These are phyloP conservation scores for Purshia tridentata DNA, from an alignment of 306 rosid genomes.

Conservation along the genomic window DNA sequence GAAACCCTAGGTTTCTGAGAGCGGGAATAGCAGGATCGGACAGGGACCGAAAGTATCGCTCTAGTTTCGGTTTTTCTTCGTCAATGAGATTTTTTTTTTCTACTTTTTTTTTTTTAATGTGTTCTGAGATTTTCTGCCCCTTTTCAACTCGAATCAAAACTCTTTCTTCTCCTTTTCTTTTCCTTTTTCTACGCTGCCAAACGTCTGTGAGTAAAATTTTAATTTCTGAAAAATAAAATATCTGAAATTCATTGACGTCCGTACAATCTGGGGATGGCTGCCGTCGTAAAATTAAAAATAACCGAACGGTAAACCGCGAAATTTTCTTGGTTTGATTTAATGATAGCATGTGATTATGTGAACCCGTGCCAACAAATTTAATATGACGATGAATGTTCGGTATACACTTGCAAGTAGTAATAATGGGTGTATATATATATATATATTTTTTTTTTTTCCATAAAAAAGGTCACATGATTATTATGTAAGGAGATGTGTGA, in stretches of 20 bases:
- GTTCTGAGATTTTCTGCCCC: constrained; percentile 30
- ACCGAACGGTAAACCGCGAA: constrained; percentile 20
- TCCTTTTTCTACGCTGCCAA: constrained; percentile 37
- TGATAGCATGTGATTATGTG: neutral
- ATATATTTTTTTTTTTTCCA: too few relatives aligned
- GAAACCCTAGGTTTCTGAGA: constrained; percentile 32
- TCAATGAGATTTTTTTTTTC: constrained; percentile 24
- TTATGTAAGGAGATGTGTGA: too few relatives aligned
- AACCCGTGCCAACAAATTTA: too few relatives aligned
- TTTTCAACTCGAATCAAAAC: constrained; percentile 36
- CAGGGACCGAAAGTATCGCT: constrained; percentile 35
- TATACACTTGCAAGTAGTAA: too few relatives aligned
- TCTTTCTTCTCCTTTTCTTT: constrained; percentile 13
- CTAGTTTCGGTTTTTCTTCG: neutral
- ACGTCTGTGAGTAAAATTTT: constrained; percentile 16
- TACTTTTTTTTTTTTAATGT: neutral
- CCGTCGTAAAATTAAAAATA: constrained; percentile 22
- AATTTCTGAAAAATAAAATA: neutral
- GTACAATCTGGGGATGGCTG: constrained; percentile 8
- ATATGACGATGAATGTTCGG: too few relatives aligned
- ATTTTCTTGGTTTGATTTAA: constrained; percentile 4
- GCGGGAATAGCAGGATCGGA: constrained; percentile 25
- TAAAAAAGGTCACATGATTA: too few relatives aligned
- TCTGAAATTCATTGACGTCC: constrained; percentile 18
- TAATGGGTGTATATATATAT: too few relatives aligned